Conservation (phyloP, 805 yeast genomes). For the Phaffomyces opuntiae region DNA sequence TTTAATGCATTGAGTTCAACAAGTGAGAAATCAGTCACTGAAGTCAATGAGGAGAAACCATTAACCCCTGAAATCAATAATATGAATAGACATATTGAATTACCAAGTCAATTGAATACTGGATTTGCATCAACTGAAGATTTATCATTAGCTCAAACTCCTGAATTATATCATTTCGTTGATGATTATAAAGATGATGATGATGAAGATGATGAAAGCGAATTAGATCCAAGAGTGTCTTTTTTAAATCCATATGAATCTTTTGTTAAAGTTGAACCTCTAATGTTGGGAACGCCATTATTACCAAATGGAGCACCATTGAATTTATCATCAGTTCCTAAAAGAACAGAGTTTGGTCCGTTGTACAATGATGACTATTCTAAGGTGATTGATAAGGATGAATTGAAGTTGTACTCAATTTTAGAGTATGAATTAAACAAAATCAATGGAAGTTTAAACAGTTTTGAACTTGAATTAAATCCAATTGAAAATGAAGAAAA, state of each 20-base stretch:
- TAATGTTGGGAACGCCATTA: conserved; percentile 15
- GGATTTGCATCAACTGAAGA: too few species aligned
- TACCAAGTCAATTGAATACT: too few species aligned
- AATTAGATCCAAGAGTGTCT: conserved; percentile 7
- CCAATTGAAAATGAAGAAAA: conserved; percentile 3
- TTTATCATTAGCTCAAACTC: not conserved
- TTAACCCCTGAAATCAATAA: not conserved
- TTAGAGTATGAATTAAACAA: conserved; percentile 18
- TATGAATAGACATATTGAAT: not conserved
- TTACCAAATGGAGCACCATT: conserved; percentile 15
- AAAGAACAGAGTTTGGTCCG: conserved; percentile 7
- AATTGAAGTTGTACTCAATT: conserved; percentile 14
- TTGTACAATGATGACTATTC: conserved; percentile 3
- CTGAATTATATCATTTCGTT: not conserved
- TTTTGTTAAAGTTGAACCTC: conserved; percentile 16
- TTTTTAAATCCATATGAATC: conserved; percentile 12
- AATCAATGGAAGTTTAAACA: conserved; percentile 3
- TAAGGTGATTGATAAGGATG: conserved; percentile 11
- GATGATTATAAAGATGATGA: not conserved
- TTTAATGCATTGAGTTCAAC: not conserved
- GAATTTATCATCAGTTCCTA: conserved; percentile 17
- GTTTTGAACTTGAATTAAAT: conserved; percentile 1
- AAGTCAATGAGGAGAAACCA: not conserved
- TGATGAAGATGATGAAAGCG: not conserved
- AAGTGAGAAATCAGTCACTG: not conserved